Evolutionary conservation across 2,329 filamentous ascomycete genomes (phyloP), one percentile per base, ranked within the genome.

Genomic region (Neofusicoccum parvum): DNA sequence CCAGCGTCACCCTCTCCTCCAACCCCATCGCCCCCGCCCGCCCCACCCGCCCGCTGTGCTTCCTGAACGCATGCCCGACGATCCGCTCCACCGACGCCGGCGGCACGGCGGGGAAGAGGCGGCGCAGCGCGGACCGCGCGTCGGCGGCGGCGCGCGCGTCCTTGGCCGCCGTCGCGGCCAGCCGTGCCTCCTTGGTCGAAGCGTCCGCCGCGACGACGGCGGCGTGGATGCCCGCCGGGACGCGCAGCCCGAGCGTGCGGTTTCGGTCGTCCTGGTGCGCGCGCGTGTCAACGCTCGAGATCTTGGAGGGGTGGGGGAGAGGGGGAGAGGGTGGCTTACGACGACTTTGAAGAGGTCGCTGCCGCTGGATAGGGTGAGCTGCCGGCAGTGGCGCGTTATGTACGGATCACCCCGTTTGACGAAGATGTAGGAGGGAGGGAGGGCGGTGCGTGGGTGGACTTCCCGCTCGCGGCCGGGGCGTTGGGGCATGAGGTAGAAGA

Each of bases 11-110:
- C 68, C 79, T 83, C 14, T 76, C 70, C 6, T 73, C 71, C 41
- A 82, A 51, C 0, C 72, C 71, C 5, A 83, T 70, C 50, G 67
- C 80, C 1, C 71, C 72, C 1, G 79, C 80, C 59, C 84, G 74
- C 2, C 83, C 84, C 1, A 86, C 83, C 10, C 83, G 75, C 1
- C 82, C 72, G 48, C 78, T 82, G 23, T 76, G 68, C 71, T 85
- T 86, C 68, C 74, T 69, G 68, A 83, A 79, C 0, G 83, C 77
- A 46, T 80, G 79, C 46, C 68, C 73, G 2, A 84, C 68, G 12
- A 85, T 73, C 3, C 66, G 63, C 0, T 74, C 69, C 11, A 78
- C 68, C 3, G 77, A 76, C 0, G 66, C 64, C 1, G 68, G 60
- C 0, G 83, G 83, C 1, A 81, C 78, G 0, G 70, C 68, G 0